Conservation (phyloP, 208 protist species). For the Trichomonas vaginalis region DNA sequence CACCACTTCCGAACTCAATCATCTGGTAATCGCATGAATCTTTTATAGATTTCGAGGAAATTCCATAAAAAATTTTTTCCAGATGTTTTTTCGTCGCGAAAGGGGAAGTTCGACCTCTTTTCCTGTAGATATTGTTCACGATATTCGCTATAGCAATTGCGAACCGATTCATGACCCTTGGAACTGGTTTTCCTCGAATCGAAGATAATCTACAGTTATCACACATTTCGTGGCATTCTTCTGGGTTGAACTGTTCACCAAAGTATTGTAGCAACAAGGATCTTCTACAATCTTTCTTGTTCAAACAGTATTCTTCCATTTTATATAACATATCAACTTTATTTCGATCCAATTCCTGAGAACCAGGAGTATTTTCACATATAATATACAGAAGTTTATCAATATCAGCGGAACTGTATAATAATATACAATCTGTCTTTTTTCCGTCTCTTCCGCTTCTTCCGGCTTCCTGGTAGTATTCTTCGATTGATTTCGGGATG, state of each 20-base stretch:
- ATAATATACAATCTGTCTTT: conserved; percentile 42
- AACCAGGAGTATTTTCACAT: too few relatives aligned
- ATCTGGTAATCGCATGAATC: not conserved
- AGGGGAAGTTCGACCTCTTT: not conserved
- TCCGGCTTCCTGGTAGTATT: conserved; percentile 85
- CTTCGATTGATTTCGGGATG: conserved; percentile 74
- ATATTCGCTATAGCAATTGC: not conserved
- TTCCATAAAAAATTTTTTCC: not conserved
- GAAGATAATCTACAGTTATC: not conserved
- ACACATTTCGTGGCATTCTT: conserved; percentile 6
- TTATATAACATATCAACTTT: not conserved
- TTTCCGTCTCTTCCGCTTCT: conserved; percentile 74
- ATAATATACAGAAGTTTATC: too few relatives aligned
- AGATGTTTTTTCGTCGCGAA: not conserved
- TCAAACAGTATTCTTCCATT: not conserved
- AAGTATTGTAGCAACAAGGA: not conserved
- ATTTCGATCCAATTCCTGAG: too few relatives aligned
- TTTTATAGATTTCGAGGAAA: not conserved
- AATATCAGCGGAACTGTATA: not conserved
- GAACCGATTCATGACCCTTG: not conserved
- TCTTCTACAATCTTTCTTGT: not conserved
- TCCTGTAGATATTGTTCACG: not conserved
- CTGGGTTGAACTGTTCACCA: not conserved
- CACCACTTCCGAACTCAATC: not conserved
- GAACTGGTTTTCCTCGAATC: not conserved